Evolutionary conservation across 352 stramenopile genomes (phyloP), one percentile per base, ranked within the genome.

Genomic region (Pseudoperonospora humuli): DNA sequence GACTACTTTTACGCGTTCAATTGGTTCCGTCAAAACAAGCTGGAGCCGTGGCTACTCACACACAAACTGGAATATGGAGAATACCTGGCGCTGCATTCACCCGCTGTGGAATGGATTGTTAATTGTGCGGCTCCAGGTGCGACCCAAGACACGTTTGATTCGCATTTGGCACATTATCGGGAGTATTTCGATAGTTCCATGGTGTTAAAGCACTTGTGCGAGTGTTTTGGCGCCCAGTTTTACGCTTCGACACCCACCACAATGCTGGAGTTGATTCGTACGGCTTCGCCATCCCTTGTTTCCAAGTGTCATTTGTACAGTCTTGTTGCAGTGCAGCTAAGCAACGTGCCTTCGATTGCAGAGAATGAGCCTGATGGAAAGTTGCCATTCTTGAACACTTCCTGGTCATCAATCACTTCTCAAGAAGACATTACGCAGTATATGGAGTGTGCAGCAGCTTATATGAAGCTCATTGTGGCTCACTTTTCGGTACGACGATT

Each of bases 1-100:
- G 86, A 97, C 57, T 94, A 91, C 46, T 80, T 97, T 20, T 93
- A 90, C 59, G 70, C 65, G 0, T 93, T 95, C 49, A 55, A 86
- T 32, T 71, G 77, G 42, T 93, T 87, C 34, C 59, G 65, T 13
- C 50, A 59, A 7, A 50, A 75, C 25, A 73, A 81, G 35, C 54
- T 93, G 11, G 51, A 68, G 18, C 45, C 51, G 2, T 86, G 71
- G 61, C 49, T 85, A 7, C 45, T 66, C 5, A 40, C 62, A 1
- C 65, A 89, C 43, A 60, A 72, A 28, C 72, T 92, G 48, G 63
- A 64, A 2, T 42, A 78, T 1, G 49, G 56, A 11, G 70, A 89
- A 3, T 93, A 94, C 48, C 42, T 93, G 21, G 64, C 54, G 3
- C 57, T 96, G 11, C 77, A 94, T 38, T 89, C 79, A 0, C 86